These are phyloP conservation scores for Boletus reticuloceps DNA, from an alignment of 768 basidiomycete species.

Conservation along the genomic window DNA sequence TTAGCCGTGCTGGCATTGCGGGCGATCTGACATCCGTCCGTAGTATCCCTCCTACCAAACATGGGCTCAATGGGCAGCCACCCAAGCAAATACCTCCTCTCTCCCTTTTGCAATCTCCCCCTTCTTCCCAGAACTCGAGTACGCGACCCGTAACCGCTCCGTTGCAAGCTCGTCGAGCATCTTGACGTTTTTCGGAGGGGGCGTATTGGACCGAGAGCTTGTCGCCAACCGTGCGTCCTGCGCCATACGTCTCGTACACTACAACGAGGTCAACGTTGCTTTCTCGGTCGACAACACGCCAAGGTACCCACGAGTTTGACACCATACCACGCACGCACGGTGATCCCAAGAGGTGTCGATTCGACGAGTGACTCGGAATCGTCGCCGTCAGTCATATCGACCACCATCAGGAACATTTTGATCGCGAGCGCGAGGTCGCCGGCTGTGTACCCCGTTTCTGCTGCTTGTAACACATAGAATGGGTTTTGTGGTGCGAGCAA, in stretches of 20 bases:
- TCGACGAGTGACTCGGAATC: constrained; percentile 50
- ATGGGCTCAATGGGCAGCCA: constrained; percentile 25
- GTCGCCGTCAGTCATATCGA: constrained; percentile 74
- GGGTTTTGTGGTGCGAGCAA: constrained; percentile 85
- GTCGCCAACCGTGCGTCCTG: constrained; percentile 37
- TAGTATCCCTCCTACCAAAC: neutral
- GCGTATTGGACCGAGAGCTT: constrained; percentile 56
- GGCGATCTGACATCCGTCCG: neutral
- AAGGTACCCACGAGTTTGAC: constrained; percentile 64
- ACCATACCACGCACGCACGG: constrained; percentile 78
- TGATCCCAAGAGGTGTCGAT: constrained; percentile 48
- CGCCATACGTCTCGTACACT: constrained; percentile 63
- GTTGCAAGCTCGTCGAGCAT: constrained; percentile 70
- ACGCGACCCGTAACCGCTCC: constrained; percentile 63
- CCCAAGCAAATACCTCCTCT: constrained; percentile 46
- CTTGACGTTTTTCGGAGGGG: constrained; percentile 51
- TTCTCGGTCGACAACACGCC: too few relatives aligned
- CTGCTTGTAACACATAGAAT: constrained; percentile 78
- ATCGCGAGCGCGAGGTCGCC: constrained; percentile 73
- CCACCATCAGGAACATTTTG: constrained; percentile 73
- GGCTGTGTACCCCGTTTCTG: constrained; percentile 83
- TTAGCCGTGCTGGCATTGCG: neutral
- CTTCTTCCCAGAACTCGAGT: constrained; percentile 43
- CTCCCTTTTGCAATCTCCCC: constrained; percentile 39
- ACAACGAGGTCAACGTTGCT: constrained; percentile 3